Evolutionary conservation across 2,329 filamentous ascomycete genomes (phyloP), one percentile per base, ranked within the genome.

Genomic region (Curvularia eragrostidis): DNA sequence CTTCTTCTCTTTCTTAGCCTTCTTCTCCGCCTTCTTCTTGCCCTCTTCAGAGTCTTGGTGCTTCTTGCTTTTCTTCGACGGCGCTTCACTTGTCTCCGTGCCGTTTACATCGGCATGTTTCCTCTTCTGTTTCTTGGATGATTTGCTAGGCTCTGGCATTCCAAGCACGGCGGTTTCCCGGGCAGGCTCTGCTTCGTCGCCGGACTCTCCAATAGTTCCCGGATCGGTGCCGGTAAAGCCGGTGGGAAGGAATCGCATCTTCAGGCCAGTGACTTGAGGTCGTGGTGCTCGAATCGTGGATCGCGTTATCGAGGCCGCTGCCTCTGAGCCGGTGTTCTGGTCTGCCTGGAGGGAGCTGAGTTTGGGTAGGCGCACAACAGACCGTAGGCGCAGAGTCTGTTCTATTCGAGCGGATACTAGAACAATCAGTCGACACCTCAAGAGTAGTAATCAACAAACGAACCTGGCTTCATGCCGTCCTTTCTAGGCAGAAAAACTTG

Each of bases 221-320:
- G 73, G 74, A 28, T 77, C 76, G 24, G 80, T 80, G 10, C 68
- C 57, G 4, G 81, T 81, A 62, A 82, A 82, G 13, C 90, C 90
- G 43, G 89, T 84, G 1, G 90, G 89, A 52, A 83, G 83, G 75
- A 85, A 92, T 32, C 89, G 85, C 75, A 87, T 84, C 67, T 83
- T 86, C 52, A 93, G 78, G 6, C 87, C 88, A 67, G 84, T 82
- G 1, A 90, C 89, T 72, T 93, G 90, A 44, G 84, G 80, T 58
- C 88, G 84, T 48, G 86, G 80, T 1, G 82, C 74, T 58, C 80
- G 85, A 55, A 83, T 79, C 4, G 83, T 77, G 2, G 82, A 78
- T 47, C 81, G 79, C 21, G 79, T 81, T 23, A 79, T 75, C 55
- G 75, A 75, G 8, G 74, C 77, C 18, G 78, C 75, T 13, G 76